Conservation (phyloP, 768 basidiomycete genomes). For the Hydnum rufescens region DNA sequence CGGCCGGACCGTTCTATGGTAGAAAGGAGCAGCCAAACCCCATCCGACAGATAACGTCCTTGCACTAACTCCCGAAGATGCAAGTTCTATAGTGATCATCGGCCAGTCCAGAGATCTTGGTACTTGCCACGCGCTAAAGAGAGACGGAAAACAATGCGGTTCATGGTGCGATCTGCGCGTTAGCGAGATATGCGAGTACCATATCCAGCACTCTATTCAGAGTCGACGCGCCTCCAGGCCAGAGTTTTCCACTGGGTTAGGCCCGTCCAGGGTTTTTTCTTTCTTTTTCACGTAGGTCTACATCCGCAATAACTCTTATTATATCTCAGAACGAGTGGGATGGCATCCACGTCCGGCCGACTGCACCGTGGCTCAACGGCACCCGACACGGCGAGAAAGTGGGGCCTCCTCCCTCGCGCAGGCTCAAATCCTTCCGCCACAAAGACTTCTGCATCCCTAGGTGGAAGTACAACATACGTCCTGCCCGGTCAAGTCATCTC, state of each 20-base stretch:
- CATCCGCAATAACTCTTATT: background rate
- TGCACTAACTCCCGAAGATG: constrained; percentile 70
- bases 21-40: constrained; percentile 25
- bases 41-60: constrained; percentile 69
- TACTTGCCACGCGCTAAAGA: constrained; percentile 55
- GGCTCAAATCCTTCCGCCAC: constrained; percentile 14
- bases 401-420: constrained; percentile 47
- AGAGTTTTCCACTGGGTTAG: constrained; percentile 80
- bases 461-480: constrained; percentile 41
- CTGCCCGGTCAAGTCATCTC: constrained; percentile 60
- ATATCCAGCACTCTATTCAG: constrained; percentile 66
- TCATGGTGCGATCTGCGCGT: constrained; percentile 85
- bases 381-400: constrained; percentile 52
- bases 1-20: background rate
- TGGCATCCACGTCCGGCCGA: constrained; percentile 13
- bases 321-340: background rate
- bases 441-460: constrained; percentile 18
- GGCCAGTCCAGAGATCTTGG: constrained; percentile 79
- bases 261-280: constrained; percentile 17
- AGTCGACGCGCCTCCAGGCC: constrained; percentile 52
- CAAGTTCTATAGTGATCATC: constrained; percentile 60
- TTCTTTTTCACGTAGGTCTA: background rate
- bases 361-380: constrained; percentile 32
- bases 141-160: constrained; percentile 64
- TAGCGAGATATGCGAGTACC: constrained; percentile 75